Evolutionary conservation across 768 basidiomycete genomes (phyloP).

Genomic region (Neoboletus subvelutipes): DNA sequence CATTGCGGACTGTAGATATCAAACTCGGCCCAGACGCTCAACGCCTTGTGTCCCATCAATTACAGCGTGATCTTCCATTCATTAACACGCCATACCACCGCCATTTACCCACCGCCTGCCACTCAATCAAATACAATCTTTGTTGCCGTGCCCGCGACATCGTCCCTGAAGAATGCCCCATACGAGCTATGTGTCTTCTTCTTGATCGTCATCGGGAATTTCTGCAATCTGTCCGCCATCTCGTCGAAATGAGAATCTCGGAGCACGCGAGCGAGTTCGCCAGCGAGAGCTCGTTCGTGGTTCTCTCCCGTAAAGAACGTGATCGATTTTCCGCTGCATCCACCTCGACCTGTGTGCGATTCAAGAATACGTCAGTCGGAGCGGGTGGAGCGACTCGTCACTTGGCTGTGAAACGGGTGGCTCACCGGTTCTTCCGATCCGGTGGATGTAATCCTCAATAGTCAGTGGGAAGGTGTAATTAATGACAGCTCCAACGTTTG

Average conservation of each 20-base stretch:
- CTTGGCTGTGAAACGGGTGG: not conserved
- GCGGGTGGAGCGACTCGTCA: not conserved
- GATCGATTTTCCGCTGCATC: conserved; percentile 84
- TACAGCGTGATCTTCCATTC: conserved; percentile 8
- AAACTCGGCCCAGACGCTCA: not conserved
- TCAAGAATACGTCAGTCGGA: not conserved
- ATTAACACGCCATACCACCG: not conserved
- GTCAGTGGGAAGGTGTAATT: conserved; percentile 99
- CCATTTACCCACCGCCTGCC: not conserved
- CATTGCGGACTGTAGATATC: not conserved
- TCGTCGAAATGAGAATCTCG: conserved; percentile 83
- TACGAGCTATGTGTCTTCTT: conserved; percentile 92
- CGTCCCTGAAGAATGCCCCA: conserved; percentile 79
- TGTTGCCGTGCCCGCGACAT: conserved; percentile 59
- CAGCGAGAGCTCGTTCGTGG: conserved; percentile 84
- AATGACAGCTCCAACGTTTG: conserved; percentile 89
- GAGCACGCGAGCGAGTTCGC: conserved; percentile 89
- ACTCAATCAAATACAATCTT: conserved; percentile 70
- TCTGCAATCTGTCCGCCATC: conserved; percentile 59
- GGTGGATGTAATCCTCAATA: conserved; percentile 90
- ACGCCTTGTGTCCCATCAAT: conserved; percentile 11
- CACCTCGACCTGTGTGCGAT: conserved; percentile 71
- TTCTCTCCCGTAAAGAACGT: conserved; percentile 96
- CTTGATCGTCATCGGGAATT: conserved; percentile 96
- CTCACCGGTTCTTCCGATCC: conserved; percentile 83